Base-by-base conservation (phyloP, 192 early-diverging fungal species). In the Coemansia furcata region DNA sequence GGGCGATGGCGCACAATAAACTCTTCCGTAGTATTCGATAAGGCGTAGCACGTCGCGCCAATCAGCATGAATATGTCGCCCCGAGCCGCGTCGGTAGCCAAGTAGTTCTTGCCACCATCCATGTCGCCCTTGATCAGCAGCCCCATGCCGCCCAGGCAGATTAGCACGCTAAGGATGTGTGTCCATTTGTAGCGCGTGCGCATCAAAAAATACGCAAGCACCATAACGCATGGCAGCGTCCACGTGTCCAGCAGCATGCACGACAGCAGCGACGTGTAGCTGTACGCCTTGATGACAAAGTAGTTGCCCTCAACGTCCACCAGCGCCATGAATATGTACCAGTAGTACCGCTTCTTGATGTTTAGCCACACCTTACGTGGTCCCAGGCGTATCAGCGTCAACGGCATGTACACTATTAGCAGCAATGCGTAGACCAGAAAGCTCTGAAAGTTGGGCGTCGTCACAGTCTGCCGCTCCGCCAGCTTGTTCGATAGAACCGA, bases 221-320 rank as follows among this genome's bases (percentile, higher is more conserved):
- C 62, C 64, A 92, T 85, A n/a, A 89, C 89, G 8, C 90, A 87
- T 9, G 90, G 89, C 38, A 87, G 87, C 4, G 90, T 86, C 91
- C 91, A 92, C 21, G 90, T 87, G 67, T 92, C 90, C 17, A 93
- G 80, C 46, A 93, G 72, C 90, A 91, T 91, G 66, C 86, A 88
- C 0, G 91, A 91, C 39, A 93, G 76, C 2, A 92, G 65, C 15
- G 89, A 90, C 17, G 92, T 93, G 68, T 92, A 92, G 65, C 73
- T 78, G 62, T 86, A 93, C 8, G 90, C 87, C 78, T 91, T 92
- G 60, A 92, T 87, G 14, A 89, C 86, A 83, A 93, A 90, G 65
- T 89, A 93, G 63, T 93, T 93, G 69, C 89, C 92, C 72, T 93
- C 90, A 3, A 93, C 90, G 73, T 93, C 92, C 2, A 89, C 86